Conservation (phyloP, 2,329 filamentous ascomycete species). For the Fusarium tanahbumbuense region DNA sequence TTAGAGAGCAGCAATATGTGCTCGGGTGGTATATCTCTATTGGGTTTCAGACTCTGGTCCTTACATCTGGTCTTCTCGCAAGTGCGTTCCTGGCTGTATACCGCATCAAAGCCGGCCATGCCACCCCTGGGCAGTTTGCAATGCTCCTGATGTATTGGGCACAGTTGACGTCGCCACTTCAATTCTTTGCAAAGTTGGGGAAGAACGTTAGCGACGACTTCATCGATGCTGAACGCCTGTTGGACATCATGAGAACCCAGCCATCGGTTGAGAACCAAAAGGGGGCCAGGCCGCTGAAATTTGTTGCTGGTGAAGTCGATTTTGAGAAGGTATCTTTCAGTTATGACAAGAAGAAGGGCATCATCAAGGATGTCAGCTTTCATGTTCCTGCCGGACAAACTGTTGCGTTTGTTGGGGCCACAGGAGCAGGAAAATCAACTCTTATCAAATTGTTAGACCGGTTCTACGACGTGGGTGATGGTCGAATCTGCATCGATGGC, state of each 20-base stretch:
- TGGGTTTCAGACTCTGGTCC: slow-evolving; percentile 69
- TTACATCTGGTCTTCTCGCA: slow-evolving; percentile 76
- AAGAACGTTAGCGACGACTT: slow-evolving; percentile 67
- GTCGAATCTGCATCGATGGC: slow-evolving; percentile 66
- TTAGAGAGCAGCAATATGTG: slow-evolving; percentile 53
- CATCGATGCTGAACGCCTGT: slow-evolving; percentile 67
- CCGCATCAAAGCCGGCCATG: slow-evolving; percentile 71
- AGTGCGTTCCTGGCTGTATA: slow-evolving; percentile 70
- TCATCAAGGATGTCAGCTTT: slow-evolving; percentile 66
- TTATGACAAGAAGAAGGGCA: slow-evolving; percentile 69
- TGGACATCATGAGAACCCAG: slow-evolving; percentile 69
- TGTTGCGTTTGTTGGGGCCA: slow-evolving; percentile 70
- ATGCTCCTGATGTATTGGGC: slow-evolving; percentile 80
- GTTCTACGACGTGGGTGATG: slow-evolving; percentile 67
- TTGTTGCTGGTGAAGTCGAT: slow-evolving; percentile 64
- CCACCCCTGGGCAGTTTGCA: slow-evolving; percentile 75
- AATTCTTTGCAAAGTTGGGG: slow-evolving; percentile 72
- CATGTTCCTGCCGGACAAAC: slow-evolving; percentile 63
- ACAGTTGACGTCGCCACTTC: slow-evolving; percentile 76
- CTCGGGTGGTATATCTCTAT: slow-evolving; percentile 63
- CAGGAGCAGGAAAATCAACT: slow-evolving; percentile 70
- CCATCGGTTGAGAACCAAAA: slow-evolving; percentile 66
- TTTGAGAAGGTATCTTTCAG: slow-evolving; percentile 68
- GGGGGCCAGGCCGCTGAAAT: slow-evolving; percentile 61
- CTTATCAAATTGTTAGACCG: slow-evolving; percentile 68